Conservation (phyloP, 2,329 filamentous ascomycete genomes). For the Phyllosticta paracitricarpa region DNA sequence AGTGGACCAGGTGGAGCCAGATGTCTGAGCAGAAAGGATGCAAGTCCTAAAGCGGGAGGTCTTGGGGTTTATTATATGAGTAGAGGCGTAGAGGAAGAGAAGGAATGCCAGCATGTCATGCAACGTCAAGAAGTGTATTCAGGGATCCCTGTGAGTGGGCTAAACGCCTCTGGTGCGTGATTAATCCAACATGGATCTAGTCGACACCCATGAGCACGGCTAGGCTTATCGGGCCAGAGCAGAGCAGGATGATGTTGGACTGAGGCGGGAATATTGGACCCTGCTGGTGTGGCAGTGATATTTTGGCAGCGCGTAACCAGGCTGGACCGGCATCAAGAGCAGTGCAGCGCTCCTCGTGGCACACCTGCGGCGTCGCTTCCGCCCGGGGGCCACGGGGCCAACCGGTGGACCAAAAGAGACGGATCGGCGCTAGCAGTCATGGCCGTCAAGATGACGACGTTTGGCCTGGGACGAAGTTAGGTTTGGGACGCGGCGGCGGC, state of each 20-base stretch:
- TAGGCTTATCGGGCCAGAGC: constrained; percentile 5
- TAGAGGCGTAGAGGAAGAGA: not conserved
- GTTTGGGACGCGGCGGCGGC: not conserved
- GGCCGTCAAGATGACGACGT: not conserved
- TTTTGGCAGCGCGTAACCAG: not conserved
- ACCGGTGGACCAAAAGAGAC: not conserved
- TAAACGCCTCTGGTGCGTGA: constrained; percentile 9
- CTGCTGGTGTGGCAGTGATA: not conserved
- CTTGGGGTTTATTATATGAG: constrained; percentile 1
- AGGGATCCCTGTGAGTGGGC: constrained; percentile 5
- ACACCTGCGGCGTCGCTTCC: not conserved
- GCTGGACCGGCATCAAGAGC: not conserved
- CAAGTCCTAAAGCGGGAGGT: not conserved
- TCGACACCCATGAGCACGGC: not conserved
- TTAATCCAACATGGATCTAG: constrained; percentile 9
- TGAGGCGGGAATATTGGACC: not conserved
- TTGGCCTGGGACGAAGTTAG: not conserved
- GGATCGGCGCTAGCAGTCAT: not conserved
- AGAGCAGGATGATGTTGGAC: not conserved
- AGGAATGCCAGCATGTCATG: constrained; percentile 4
- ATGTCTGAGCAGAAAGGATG: not conserved
- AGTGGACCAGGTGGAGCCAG: constrained; percentile 8
- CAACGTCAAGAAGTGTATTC: not conserved
- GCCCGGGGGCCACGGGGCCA: not conserved
- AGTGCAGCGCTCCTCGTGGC: not conserved